Conservation (phyloP, 2,329 filamentous ascomycete species). For the Sarocladium kiliense region DNA sequence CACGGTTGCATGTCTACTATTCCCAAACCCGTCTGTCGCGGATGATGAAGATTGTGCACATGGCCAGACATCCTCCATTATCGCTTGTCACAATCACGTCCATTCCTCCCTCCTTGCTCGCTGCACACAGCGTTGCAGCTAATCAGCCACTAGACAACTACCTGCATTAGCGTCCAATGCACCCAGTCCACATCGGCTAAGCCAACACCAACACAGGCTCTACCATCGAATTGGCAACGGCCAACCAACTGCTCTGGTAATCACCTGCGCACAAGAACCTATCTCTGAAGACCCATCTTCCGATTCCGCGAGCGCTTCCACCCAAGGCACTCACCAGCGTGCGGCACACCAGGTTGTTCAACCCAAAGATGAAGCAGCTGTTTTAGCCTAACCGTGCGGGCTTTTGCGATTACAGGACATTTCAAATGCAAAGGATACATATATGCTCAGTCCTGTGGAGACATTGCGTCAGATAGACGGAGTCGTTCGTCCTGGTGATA, state of each 20-base stretch:
- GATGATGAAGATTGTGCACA: too few species aligned
- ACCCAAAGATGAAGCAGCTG: too few species aligned
- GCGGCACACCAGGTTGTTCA: too few species aligned
- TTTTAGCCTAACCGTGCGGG: too few species aligned
- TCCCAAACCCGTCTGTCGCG: too few species aligned
- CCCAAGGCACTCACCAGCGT: too few species aligned
- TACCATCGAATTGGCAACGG: background rate
- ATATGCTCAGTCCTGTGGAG: background rate
- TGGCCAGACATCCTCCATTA: background rate
- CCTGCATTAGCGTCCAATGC: conserved; percentile 5
- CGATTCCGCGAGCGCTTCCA: background rate
- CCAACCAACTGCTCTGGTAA: background rate
- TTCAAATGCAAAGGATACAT: background rate
- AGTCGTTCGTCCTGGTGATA: too few species aligned
- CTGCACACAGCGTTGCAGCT: conserved; percentile 5
- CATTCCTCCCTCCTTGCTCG: background rate
- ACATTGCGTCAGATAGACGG: too few species aligned
- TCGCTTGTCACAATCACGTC: background rate
- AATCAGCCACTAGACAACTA: conserved; percentile 7
- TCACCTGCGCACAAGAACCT: background rate
- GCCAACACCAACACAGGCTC: background rate
- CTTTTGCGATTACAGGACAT: background rate
- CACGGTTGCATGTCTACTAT: too few species aligned
- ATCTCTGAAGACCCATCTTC: background rate
- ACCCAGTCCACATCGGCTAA: background rate